phyloP scores from a whole-genome alignment of 768 basidiomycete genomes.

The Nidula microcarpa region DNA sequence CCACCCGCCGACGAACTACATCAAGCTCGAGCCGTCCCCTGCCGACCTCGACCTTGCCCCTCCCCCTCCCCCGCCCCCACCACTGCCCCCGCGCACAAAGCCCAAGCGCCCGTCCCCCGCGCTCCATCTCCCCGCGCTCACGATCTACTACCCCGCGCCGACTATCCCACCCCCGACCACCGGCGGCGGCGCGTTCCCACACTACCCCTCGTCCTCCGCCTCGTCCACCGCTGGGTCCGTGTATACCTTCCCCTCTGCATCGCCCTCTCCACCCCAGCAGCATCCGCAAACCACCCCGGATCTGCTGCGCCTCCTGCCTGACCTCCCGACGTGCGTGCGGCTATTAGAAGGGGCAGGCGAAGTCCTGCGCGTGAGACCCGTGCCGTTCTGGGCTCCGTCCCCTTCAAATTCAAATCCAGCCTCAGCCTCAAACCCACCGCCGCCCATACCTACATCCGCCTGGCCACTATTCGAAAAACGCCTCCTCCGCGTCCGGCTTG shows the following conservation, averaged over 20 bases:
- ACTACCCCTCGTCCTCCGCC: constrained; percentile 8
- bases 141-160: constrained; percentile 22
- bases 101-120: neutral
- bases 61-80: constrained; percentile 8
- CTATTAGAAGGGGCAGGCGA: constrained; percentile 20
- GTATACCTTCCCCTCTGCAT: neutral
- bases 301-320: constrained; percentile 31
- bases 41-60: constrained; percentile 11
- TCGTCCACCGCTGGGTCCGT: neutral
- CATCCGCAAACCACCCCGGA: constrained; percentile 1
- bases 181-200: constrained; percentile 7
- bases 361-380: constrained; percentile 18
- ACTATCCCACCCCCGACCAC: constrained; percentile 10
- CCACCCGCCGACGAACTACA: constrained; percentile 4
- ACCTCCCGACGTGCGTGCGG: constrained; percentile 16
- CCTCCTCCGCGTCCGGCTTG: too few species aligned
- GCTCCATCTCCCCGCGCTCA: constrained; percentile 20
- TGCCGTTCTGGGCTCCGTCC: constrained; percentile 12
- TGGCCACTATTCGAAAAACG: too few species aligned
- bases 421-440: neutral
- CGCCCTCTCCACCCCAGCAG: neutral
- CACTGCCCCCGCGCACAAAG: constrained; percentile 4
- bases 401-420: too few species aligned
- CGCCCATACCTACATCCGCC: too few species aligned
- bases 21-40: constrained; percentile 28